A percentile compares a stretch with the other conserved stretches of the same genome.
Conservation (phyloP, 106 monocot species). For the Dioscorea zingiberensis region DNA sequence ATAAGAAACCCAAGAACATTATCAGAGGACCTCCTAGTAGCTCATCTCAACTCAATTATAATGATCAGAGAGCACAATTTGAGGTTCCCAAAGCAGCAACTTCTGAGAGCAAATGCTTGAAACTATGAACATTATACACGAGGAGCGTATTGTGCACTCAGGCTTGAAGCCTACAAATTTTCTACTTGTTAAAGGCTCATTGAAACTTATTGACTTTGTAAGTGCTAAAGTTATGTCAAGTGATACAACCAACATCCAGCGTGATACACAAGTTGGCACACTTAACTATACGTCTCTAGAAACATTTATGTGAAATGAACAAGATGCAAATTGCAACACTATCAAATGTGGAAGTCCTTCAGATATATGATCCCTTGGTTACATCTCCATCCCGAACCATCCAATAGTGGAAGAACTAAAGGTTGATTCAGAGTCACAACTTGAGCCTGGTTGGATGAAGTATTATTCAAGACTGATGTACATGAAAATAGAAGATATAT, state of each 20-base stretch:
- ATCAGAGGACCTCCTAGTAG: too few species aligned
- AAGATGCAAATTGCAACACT: constrained; percentile 51
- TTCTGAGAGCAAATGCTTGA: constrained; percentile 99
- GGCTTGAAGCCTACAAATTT: constrained; percentile 98
- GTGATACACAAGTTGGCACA: constrained; percentile 93
- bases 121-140: constrained; percentile 96
- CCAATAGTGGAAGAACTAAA: constrained; percentile 16
- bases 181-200: constrained; percentile 71
- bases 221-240: constrained; percentile 91
- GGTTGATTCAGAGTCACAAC: constrained; percentile 5
- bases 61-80: too few species aligned
- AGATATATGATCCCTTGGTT: constrained; percentile 99
- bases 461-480: background rate
- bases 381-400: constrained; percentile 35
- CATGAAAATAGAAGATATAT: constrained; percentile 37
- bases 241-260: constrained; percentile 87
- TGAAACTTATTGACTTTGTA: constrained; percentile 97
- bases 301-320: constrained; percentile 93
- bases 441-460: background rate
- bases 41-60: too few species aligned
- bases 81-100: too few species aligned
- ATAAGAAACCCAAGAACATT: too few species aligned
- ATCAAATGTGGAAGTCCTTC: constrained; percentile 97
- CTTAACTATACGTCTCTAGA: constrained; percentile 99
- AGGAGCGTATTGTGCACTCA: constrained; percentile 98